These are phyloP conservation scores for Sarcodon aspratus DNA, from an alignment of 768 basidiomycete species.

Conservation along the genomic window DNA sequence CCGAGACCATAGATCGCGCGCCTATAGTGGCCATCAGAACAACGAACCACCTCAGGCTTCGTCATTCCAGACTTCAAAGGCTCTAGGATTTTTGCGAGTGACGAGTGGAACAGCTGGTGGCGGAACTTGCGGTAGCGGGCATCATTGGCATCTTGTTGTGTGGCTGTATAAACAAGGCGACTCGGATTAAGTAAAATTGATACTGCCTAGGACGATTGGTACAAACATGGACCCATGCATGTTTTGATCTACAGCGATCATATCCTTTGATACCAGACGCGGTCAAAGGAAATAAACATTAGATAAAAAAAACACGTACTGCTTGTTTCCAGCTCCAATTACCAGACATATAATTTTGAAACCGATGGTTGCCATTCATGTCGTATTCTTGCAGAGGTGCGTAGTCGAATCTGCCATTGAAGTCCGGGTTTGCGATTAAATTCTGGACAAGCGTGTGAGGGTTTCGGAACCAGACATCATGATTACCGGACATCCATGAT, in stretches of 20 bases:
- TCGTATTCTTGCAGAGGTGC: constrained; percentile 9
- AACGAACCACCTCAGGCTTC: constrained; percentile 12
- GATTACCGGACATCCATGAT: constrained; percentile 15
- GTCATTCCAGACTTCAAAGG: constrained; percentile 9
- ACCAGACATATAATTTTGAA: constrained; percentile 13
- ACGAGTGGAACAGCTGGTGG: constrained; percentile 7
- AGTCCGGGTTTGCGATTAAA: constrained; percentile 12
- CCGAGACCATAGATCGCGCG: too few species aligned
- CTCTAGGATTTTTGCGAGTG: constrained; percentile 3
- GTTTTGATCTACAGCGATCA: not conserved
- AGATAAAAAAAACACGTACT: constrained; percentile 13
- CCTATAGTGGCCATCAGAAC: constrained; percentile 23
- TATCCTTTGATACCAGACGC: too few species aligned
- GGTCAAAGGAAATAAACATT: too few species aligned
- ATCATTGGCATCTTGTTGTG: constrained; percentile 14
- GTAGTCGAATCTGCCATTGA: constrained; percentile 11
- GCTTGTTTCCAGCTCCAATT: constrained; percentile 18
- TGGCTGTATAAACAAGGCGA: constrained; percentile 20
- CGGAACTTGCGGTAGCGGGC: constrained; percentile 13
- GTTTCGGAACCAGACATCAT: constrained; percentile 13
- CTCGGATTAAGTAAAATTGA: constrained; percentile 36
- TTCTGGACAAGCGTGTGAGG: constrained; percentile 6
- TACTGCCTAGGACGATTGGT: constrained; percentile 22
- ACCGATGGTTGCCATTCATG: constrained; percentile 2
- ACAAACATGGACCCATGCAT: constrained; percentile 10